Conservation (phyloP, 139 green algal species). For the Pycnococcus provasolii region DNA sequence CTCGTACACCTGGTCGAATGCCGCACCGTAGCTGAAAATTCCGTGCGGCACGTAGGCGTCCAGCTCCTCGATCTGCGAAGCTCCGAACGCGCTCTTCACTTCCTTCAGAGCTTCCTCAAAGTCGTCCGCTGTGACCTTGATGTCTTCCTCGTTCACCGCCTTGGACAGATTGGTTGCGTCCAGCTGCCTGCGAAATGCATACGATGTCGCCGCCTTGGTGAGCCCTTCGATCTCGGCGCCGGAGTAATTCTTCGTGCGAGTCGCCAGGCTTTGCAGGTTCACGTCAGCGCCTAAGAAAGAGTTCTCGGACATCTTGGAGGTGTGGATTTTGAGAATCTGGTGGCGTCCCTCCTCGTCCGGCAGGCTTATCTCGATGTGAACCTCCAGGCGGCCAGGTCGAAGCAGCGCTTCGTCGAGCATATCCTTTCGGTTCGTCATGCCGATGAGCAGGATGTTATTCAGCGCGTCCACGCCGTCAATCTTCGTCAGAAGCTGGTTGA, state of each 20-base stretch:
- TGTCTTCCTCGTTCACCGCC: conserved; percentile 81
- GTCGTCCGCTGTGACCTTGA: conserved; percentile 76
- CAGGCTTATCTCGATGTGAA: conserved; percentile 89
- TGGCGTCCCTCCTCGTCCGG: conserved; percentile 77
- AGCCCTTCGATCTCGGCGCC: conserved; percentile 87
- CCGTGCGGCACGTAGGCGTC: conserved; percentile 71
- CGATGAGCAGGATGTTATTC: conserved; percentile 99
- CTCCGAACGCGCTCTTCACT: conserved; percentile 91
- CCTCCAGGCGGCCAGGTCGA: conserved; percentile 73
- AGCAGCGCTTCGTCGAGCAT: conserved; percentile 98
- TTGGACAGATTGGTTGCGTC: conserved; percentile 78
- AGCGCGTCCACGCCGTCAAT: conserved; percentile 95
- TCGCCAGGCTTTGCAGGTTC: conserved; percentile 65
- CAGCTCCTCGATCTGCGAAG: conserved; percentile 59
- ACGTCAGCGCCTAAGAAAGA: conserved; percentile 78
- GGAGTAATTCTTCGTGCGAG: conserved; percentile 82
- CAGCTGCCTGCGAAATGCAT: conserved; percentile 87
- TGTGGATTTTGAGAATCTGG: conserved; percentile 92
- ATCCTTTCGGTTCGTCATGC: conserved; percentile 84
- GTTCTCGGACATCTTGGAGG: conserved; percentile 69
- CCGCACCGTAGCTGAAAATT: conserved; percentile 70
- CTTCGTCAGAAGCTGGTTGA: conserved; percentile 99
- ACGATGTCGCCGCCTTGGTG: conserved; percentile 80
- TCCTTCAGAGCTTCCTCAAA: conserved; percentile 81
- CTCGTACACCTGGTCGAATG: conserved; percentile 62